Evolutionary conservation across 768 basidiomycete species (phyloP), one percentile per base, ranked within the genome.

Genomic region (Ramaria sp.): DNA sequence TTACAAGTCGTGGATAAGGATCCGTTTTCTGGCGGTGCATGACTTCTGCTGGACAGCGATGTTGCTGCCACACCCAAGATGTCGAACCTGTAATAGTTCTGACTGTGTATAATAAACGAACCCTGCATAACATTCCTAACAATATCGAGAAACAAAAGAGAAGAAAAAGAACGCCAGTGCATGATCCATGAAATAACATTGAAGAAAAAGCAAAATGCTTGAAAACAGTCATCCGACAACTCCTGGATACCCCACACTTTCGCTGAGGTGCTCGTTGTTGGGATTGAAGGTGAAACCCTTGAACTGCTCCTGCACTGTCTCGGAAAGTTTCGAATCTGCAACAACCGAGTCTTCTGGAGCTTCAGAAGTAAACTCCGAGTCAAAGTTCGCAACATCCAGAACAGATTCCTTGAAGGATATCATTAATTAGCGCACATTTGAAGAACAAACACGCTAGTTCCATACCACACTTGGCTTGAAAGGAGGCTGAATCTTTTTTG

Each of bases 271-370:
- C 61, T 88, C 86, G 65, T 86, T 87, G 22, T 81, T 80, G 1
- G 87, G 86, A 66, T 89, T 89, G 66, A 90, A 91, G 4, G 88
- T 91, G 70, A 92, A 92, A 25, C 88, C 88, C 61, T 77, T 74
- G 78, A 98, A 98, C 67, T 94, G 91, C 62, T 93, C 91, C 66
- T 99, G 95, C 1, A 99, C 92, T 0, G 94, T 97, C 73, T 96
- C 88, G 15, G 89, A 93, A 36, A 99, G 72, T 25, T 81, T 83
- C 3, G 90, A 93, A 63, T 93, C 91, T 59, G 88, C 89, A 37
- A 99, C 95, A 52, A 98, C 93, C 1, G 91, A 94, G 69, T 99
- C 95, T 62, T 90, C 82, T 1, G 94, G 87, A 55, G 89, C 85
- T 67, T 99, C 95, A 57, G 85, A 88, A 27, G 94, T 97, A 66